Percentiles rank a stretch among this genome's conserved stretches.
Conservation (phyloP, 495 filamentous ascomycete genomes). For the Alectoria sarmentosa region DNA sequence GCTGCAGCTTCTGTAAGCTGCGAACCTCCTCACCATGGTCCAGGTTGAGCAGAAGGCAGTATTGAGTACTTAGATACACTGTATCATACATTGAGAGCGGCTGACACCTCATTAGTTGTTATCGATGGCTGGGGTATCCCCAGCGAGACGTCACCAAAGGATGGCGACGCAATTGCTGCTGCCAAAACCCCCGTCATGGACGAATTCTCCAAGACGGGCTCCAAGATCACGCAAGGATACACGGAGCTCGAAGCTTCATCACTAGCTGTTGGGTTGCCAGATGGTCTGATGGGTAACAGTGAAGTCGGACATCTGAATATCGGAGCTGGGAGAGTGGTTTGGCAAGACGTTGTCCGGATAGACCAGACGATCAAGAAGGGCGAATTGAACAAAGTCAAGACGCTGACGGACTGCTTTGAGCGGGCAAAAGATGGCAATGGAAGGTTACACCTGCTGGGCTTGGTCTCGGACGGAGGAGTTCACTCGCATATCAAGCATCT, state of each 20-base stretch:
- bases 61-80: slow-evolving; percentile 57
- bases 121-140: slow-evolving; percentile 98
- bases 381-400: slow-evolving; percentile 69
- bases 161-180: slow-evolving; percentile 91
- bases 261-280: slow-evolving; percentile 87
- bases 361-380: slow-evolving; percentile 90
- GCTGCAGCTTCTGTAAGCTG: neutral
- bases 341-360: slow-evolving; percentile 98
- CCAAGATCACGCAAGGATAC: slow-evolving; percentile 67
- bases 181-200: slow-evolving; percentile 92
- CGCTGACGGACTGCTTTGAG: slow-evolving; percentile 68
- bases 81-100: slow-evolving; percentile 21
- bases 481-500: slow-evolving; percentile 94
- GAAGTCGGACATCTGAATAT: slow-evolving; percentile 99
- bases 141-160: slow-evolving; percentile 61
- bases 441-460: slow-evolving; percentile 81
- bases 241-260: slow-evolving; percentile 92
- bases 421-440: slow-evolving; percentile 84
- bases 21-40: slow-evolving; percentile 44
- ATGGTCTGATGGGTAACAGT: slow-evolving; percentile 97
- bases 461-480: slow-evolving; percentile 93
- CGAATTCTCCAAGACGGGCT: slow-evolving; percentile 53
- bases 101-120: slow-evolving; percentile 57
- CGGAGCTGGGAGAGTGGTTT: slow-evolving; percentile 93
- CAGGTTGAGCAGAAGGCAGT: slow-evolving; percentile 86